A percentile compares a stretch with the other conserved stretches of the same genome.
Evolutionary conservation across 495 filamentous ascomycete species (phyloP).

Genomic region (Paragyromitra xinjiangensis): DNA sequence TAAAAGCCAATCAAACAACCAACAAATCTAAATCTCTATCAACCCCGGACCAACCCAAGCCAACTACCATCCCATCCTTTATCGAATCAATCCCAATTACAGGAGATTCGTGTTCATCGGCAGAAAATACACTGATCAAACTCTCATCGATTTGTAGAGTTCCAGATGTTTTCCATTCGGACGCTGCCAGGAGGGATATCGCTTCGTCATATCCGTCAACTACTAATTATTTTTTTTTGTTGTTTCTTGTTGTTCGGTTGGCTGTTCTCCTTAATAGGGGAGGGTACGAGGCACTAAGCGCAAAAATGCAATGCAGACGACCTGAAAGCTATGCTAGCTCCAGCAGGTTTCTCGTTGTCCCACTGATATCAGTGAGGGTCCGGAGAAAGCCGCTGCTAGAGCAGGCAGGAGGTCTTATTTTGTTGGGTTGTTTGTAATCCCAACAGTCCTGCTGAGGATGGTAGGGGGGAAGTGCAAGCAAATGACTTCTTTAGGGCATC

Average conservation of each 20-base stretch:
- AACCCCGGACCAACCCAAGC: constrained; percentile 38
- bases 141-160: constrained; percentile 41
- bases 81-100: constrained; percentile 40
- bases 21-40: constrained; percentile 17
- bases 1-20: constrained; percentile 15
- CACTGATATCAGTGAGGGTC: constrained; percentile 14
- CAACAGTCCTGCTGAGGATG: constrained; percentile 18
- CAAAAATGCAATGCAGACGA: constrained; percentile 42
- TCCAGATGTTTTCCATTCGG: constrained; percentile 52
- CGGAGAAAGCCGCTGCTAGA: constrained; percentile 28
- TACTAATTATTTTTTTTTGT: not conserved
- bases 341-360: constrained; percentile 27
- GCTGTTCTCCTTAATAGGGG: constrained; percentile 13
- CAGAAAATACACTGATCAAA: constrained; percentile 51
- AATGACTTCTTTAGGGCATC: constrained; percentile 21
- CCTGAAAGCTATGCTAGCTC: constrained; percentile 17
- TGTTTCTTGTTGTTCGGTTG: constrained; percentile 4
- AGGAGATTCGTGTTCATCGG: constrained; percentile 48
- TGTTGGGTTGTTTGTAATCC: constrained; percentile 24
- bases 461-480: constrained; percentile 25
- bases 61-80: constrained; percentile 34
- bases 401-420: constrained; percentile 11
- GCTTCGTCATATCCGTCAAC: constrained; percentile 27
- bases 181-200: constrained; percentile 51
- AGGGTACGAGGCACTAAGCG: constrained; percentile 32